Evolutionary conservation across 345 rosid species (phyloP), one percentile per base, ranked within the genome.

Genomic region (Cardiospermum halicacabum): DNA sequence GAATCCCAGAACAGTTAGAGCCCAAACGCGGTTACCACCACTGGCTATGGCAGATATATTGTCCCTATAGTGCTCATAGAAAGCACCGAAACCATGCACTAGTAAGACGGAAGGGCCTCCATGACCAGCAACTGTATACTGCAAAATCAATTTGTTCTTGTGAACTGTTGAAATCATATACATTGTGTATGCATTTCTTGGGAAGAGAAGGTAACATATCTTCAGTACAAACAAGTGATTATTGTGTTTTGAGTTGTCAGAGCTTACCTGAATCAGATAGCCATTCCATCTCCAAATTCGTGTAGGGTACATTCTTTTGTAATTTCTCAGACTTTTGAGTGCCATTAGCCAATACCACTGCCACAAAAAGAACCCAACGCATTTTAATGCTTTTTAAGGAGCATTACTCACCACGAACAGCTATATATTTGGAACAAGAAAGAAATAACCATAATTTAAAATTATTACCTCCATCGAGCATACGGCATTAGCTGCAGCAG

Each of bases 1-100:
- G 79, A 92, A 92, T 37, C 98, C 96, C 61, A 92, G 60, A 57
- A 83, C 31, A 49, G 91, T 87, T 66, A 92, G 68, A 53, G 92
- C 91, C 96, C 95, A 92, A 22, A 87, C 84, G 42, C 81, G 75
- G 58, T 85, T 82, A 70, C 83, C 83, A 22, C 72, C 64, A 48
- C 82, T 73, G 49, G 87, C 83, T 49, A 92, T 74, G 53, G 49
- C 73, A 57, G 30, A 53, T 60, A 89, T 72, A 53, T 92, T 89
- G 71, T 89, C 91, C 1, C 95, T 89, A 67, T 81, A 92, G 64
- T 92, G 96, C 81, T 89, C 95, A 62, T 85, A 67, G 75, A 89
- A 92, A 39, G 98, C 96, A 70, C 96, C 98, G 85, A 92, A 92
- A 60, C 98, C 96, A 79, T 92, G 96, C 60, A 92, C 96, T 42